phyloP scores from a whole-genome alignment of 805 yeast genomes.

The Kazachstania kunashirensis region DNA sequence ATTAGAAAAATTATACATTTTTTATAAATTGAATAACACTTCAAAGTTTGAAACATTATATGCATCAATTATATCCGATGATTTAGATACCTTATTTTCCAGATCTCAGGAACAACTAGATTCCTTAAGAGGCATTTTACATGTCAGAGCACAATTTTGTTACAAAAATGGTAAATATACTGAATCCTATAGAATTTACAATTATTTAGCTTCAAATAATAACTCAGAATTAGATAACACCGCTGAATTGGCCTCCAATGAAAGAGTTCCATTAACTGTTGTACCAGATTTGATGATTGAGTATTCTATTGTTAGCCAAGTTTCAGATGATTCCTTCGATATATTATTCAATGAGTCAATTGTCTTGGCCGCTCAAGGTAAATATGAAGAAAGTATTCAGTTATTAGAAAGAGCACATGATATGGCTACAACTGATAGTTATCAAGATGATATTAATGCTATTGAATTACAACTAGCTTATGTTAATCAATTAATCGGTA shows the following conservation, averaged over 20 bases:
- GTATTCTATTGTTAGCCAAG: constrained; percentile 3
- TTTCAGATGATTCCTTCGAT: constrained; percentile 41
- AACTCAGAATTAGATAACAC: constrained; percentile 32
- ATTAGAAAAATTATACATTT: constrained; percentile 52
- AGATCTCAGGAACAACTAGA: constrained; percentile 7
- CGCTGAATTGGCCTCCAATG: constrained; percentile 56
- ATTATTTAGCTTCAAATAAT: constrained; percentile 33
- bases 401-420: constrained; percentile 38
- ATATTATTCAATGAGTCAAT: constrained; percentile 55
- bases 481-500: constrained; percentile 37
- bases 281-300: constrained; percentile 11
- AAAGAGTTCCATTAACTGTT: constrained; percentile 57
- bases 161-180: constrained; percentile 42
- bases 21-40: constrained; percentile 43
- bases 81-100: constrained; percentile 3
- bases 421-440: constrained; percentile 33
- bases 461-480: constrained; percentile 53
- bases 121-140: constrained; percentile 34
- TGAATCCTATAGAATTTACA: constrained; percentile 44
- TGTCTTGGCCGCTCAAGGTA: constrained; percentile 38
- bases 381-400: constrained; percentile 33
- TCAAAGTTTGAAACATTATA: constrained; percentile 24
- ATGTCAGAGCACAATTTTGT: constrained; percentile 44
- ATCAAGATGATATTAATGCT: constrained; percentile 46
- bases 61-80: constrained; percentile 12